Percentiles rank a stretch among this genome's conserved stretches.
Conservation (phyloP, 768 basidiomycete species). For the Tremella yokohamensis region DNA sequence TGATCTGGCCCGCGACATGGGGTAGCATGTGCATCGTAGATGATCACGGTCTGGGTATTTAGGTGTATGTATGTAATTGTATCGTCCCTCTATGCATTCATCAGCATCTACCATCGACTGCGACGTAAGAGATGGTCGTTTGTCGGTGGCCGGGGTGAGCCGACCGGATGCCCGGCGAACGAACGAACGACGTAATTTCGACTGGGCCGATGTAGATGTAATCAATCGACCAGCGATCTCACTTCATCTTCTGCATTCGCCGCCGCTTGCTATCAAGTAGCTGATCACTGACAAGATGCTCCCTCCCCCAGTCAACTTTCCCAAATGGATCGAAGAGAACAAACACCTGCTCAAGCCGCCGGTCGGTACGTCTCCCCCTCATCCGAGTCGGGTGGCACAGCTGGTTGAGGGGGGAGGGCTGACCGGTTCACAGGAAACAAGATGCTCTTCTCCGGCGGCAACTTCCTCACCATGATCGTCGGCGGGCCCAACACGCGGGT, state of each 20-base stretch:
- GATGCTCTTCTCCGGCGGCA: constrained; percentile 60
- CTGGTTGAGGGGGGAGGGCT: neutral
- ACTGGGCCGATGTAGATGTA: too few relatives aligned
- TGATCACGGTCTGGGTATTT: too few relatives aligned
- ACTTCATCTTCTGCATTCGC: too few relatives aligned
- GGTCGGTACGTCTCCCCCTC: constrained; percentile 69
- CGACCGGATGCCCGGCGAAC: too few relatives aligned
- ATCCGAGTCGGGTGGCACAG: neutral
- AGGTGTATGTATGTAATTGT: too few relatives aligned
- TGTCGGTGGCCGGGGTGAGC: too few relatives aligned
- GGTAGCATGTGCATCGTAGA: neutral
- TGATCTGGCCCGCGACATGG: constrained; percentile 6
- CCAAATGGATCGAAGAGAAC: constrained; percentile 82
- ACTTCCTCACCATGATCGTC: constrained; percentile 92
- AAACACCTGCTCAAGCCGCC: constrained; percentile 77
- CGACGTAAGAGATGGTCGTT: too few relatives aligned
- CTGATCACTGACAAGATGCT: constrained; percentile 61
- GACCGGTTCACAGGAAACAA: constrained; percentile 37
- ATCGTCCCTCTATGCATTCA: too few relatives aligned
- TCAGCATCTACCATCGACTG: too few relatives aligned
- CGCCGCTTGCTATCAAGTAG: too few relatives aligned
- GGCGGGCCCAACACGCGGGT: constrained; percentile 92
- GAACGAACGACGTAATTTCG: too few relatives aligned
- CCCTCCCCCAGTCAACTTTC: constrained; percentile 77
- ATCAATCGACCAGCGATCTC: too few relatives aligned